phyloP scores from a whole-genome alignment of 805 yeast genomes.

The Schizosaccharomyces pombe region DNA sequence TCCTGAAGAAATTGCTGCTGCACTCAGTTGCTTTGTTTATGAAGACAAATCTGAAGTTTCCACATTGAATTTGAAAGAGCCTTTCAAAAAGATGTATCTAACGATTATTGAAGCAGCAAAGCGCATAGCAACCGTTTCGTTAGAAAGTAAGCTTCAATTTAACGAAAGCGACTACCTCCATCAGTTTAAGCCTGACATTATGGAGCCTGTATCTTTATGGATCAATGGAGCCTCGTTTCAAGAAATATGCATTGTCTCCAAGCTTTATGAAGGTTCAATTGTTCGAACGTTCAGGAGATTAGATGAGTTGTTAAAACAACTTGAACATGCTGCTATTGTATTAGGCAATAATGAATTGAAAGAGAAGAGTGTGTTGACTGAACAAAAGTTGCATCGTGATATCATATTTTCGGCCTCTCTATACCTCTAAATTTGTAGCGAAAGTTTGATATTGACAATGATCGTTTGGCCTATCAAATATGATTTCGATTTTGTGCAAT shows the following conservation, averaged over 20 bases:
- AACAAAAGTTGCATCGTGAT: not conserved
- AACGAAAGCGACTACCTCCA: constrained; percentile 83
- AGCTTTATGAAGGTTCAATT: constrained; percentile 88
- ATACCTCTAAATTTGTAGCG: not conserved
- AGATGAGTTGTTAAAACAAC: constrained; percentile 78
- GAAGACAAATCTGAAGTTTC: constrained; percentile 77
- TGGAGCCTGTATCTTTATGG: constrained; percentile 96
- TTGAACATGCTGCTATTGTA: constrained; percentile 75
- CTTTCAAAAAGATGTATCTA: constrained; percentile 75
- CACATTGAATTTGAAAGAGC: constrained; percentile 63
- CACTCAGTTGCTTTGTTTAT: constrained; percentile 84
- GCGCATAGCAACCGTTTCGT: constrained; percentile 67
- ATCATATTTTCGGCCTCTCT: not conserved
- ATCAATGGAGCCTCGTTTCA: constrained; percentile 88
- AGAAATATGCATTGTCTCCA: constrained; percentile 94
- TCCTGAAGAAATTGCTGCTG: constrained; percentile 76
- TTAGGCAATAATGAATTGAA: constrained; percentile 76
- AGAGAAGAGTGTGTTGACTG: constrained; percentile 22
- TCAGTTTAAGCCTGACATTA: constrained; percentile 70
- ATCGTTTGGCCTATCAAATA: no score
- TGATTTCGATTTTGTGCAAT: no score
- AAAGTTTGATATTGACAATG: no score
- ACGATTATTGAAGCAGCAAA: constrained; percentile 76
- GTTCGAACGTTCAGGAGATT: constrained; percentile 84
- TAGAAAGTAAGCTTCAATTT: constrained; percentile 72